Evolutionary conservation across 805 yeast species (phyloP).

Genomic region (Priceomyces melissophilus): DNA sequence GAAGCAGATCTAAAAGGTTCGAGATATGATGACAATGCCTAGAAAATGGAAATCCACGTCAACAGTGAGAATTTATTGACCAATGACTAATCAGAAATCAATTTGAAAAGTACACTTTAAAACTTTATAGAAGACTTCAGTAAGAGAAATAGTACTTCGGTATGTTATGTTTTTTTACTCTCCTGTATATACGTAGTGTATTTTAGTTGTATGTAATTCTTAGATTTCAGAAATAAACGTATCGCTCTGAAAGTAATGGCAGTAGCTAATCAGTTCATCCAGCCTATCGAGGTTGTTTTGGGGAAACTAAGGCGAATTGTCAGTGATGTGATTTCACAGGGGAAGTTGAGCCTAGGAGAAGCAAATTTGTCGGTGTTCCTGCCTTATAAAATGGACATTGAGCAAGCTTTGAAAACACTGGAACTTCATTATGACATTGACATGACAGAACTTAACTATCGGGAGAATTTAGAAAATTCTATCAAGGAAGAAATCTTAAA

Average conservation of each 20-base stretch:
- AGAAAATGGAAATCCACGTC: no score
- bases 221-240: no score
- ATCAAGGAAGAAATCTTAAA: conserved; percentile 10
- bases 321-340: conserved; percentile 3
- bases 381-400: not conserved
- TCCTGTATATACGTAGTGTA: no score
- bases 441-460: not conserved
- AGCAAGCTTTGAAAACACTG: not conserved
- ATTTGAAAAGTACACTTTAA: no score
- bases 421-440: not conserved
- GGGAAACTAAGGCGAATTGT: conserved; percentile 1
- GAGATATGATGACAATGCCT: conserved; percentile 12
- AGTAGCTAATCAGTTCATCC: not conserved
- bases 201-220: no score
- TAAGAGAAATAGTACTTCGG: no score
- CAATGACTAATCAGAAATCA: no score
- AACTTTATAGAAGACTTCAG: no score
- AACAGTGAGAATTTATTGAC: no score
- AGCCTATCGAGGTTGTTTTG: conserved; percentile 4
- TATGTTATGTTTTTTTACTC: no score
- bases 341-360: not conserved
- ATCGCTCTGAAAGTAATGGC: no score
- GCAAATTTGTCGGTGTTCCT: not conserved
- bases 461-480: conserved; percentile 5
- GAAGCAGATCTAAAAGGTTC: conserved; percentile 31